Evolutionary conservation across 805 yeast genomes (phyloP), one percentile per base, ranked within the genome.

Genomic region (Scheffersomyces spartinae): DNA sequence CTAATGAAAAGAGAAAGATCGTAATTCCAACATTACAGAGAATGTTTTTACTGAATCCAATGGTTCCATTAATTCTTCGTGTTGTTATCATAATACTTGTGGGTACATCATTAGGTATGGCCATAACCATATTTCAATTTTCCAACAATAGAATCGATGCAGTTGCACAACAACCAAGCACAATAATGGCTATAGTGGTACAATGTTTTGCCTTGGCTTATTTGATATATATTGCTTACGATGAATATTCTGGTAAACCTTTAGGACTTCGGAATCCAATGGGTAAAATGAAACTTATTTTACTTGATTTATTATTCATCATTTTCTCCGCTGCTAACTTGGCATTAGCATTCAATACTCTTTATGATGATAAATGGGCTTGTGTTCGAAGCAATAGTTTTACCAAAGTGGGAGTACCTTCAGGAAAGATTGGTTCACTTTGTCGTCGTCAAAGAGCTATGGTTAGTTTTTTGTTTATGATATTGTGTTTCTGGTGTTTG

Each of bases 221-320:
- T 45, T 64, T 85, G 29, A 52, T 75, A 3, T 85, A 82, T 49
- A 82, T 88, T 47, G 74, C 94, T 2, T 74, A 73, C 42, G 97
- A 91, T 49, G 98, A 91, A 50, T 88, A 83, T 50, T 68, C 76
- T 13, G 93, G 95, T 9, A 79, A 83, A 45, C 98, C 97, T 0
- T 49, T 91, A 25, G 98, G 98, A 0, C 61, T 91, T 23, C 67
- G 98, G 38, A 71, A 83, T 33, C 93, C 96, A 0, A 59, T 71
- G 32, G 83, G 80, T 13, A 91, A 91, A 47, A 68, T 91, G 61
- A 66, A 81, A 42, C 64, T 88, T 31, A 70, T 88, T 32, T 59
- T 85, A 60, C 59, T 85, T 38, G 98, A 91, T 47, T 58, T 88
- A 21, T 53, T 88, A 17, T 84, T 91, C 49, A 83, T 91, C 34